Base-by-base conservation (phyloP, 1,284 basidiomycete species). In the Rhodotorula sp. region DNA sequence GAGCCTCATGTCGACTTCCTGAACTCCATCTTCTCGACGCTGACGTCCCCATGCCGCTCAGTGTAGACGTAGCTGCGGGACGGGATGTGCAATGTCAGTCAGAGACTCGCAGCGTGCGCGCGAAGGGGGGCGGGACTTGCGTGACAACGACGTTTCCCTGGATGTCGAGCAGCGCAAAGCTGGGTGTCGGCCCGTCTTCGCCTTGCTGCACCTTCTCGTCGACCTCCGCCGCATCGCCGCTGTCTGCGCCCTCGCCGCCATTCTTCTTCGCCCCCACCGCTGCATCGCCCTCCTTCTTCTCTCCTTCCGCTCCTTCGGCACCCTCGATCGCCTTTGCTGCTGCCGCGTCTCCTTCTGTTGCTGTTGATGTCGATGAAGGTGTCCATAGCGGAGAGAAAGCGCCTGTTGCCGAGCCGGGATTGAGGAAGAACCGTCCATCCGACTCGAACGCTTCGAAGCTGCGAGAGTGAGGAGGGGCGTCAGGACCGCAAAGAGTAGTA, bases 371-470 rank as follows among this genome's bases (percentile, higher is more conserved):
- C 3, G 55, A 44, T 15, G 57, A 48, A 44, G 69, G 69, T n/a
- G 62, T 63, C 62, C 65, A 71, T 3, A 58, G 26, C 1, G 68
- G 67, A 4, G 66, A 70, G 62, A 76, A 98, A 22, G 95, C 94
- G 52, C 94, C 94, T 1, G 92, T 95, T 1, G 93, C 94, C 22
- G 90, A 93, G 2, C 95, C 95, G 0, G 95, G 95, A 80, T 98
- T 97, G 60, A 98, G 87, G 78, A 97, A 98, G 85, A 98, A 99
- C 67, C 89, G 86, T 54, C 88, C 87, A 72, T 94, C 92, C 76
- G 90, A 88, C 79, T 95, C 94, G 71, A 93, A 89, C 7, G 94
- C 92, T 80, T 97, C 92, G 81, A 99, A 98, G 37, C 91, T 93
- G 78, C 20, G n/a, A 28, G 11, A 53, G 26, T 26, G 24, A 50